Base-by-base conservation (phyloP, 176 grass and related monocot genomes). In the Ampelocalamus luodianensis region DNA sequence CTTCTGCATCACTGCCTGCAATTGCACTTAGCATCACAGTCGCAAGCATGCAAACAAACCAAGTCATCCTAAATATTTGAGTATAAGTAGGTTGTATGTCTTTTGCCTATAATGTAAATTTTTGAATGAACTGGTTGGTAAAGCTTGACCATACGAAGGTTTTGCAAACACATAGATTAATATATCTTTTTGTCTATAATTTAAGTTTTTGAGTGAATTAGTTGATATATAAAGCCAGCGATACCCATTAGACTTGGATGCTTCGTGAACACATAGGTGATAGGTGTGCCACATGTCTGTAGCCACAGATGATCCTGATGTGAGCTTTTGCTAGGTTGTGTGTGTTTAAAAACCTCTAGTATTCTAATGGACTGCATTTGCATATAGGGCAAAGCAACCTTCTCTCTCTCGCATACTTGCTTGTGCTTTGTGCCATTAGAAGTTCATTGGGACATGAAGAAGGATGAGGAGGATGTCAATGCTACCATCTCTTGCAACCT, bases 311-410 rank as follows among this genome's bases (percentile, higher is more conserved):
- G 80, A 84, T 91, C 89, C 40, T 54, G 48, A 6, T 43, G 80
- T 40, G 69, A 80, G 26, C 40, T 49, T 59, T 39, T 55, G 37
- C 75, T 74, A 53, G 68, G 77, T 77, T 83, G 75, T 87, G 69
- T 82, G 86, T 36, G 77, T 81, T 88, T 78, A 79, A 74, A 77
- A 82, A 85, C 78, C 78, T 88, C 82, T 72, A 80, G 68, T 80
- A 80, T 80, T 87, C 65, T 87, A 90, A 76, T 78, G 75, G 50
- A 48, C n/a, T 18, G 55, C 72, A 71, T 55, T 78, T 49, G 48
- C 78, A 66, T 81, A 79, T 85, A 88, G 55, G 18, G 72, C 69
- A 85, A 65, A 79, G 64, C 67, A 70, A 79, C 75, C 83, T 83
- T 50, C 44, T 43, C 77, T 29, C 27, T 45, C 82, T 74, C 66